Percentiles rank a stretch among this genome's conserved stretches.
Conservation (phyloP, 164 flowering plant genomes). For the Liquidambar formosana region DNA sequence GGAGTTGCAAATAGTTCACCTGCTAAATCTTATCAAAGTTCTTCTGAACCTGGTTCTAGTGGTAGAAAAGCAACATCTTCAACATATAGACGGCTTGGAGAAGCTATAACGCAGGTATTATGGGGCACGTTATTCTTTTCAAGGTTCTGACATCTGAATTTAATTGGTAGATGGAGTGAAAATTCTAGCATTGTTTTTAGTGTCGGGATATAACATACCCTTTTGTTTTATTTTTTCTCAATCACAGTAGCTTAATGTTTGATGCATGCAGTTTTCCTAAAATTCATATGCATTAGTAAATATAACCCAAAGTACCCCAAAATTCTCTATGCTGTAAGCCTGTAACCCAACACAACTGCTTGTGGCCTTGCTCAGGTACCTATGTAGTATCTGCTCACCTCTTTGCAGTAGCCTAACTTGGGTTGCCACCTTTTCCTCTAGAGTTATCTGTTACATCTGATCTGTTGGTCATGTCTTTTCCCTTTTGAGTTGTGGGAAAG, state of each 20-base stretch:
- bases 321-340: too few relatives aligned
- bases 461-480: too few relatives aligned
- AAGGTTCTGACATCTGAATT: background rate
- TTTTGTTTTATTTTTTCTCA: background rate
- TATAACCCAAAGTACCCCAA: too few relatives aligned
- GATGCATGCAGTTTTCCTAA: background rate
- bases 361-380: too few relatives aligned
- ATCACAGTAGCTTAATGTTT: background rate
- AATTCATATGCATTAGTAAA: background rate
- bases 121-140: background rate
- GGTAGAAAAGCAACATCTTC: conserved; percentile 26
- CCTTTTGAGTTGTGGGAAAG: too few relatives aligned
- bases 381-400: too few relatives aligned
- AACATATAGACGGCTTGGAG: conserved; percentile 45
- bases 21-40: conserved; percentile 15
- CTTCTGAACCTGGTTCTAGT: conserved; percentile 24
- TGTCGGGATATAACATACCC: background rate
- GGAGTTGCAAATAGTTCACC: conserved; percentile 26
- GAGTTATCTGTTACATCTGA: too few relatives aligned
- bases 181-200: background rate
- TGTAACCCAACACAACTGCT: too few relatives aligned
- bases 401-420: too few relatives aligned
- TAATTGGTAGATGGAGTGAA: background rate
- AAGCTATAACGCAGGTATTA: conserved; percentile 62
- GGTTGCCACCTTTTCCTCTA: too few relatives aligned